Evolutionary conservation across 2,329 filamentous ascomycete genomes (phyloP).

Genomic region (Tolypocladium guangdongense): DNA sequence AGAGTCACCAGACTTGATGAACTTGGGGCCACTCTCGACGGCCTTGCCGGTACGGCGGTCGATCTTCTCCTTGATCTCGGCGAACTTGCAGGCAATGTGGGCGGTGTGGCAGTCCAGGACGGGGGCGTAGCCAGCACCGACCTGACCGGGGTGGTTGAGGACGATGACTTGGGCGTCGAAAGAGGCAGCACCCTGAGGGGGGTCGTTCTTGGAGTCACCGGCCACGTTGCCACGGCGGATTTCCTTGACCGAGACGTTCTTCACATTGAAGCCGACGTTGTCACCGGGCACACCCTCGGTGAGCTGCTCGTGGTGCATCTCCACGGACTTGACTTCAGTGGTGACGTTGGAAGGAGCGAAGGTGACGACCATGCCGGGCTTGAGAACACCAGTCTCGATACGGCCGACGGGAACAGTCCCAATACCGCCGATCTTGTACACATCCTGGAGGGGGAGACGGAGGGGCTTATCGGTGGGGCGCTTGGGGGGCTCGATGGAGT

Average conservation of each 20-base stretch:
- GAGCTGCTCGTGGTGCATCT: conserved; percentile 99
- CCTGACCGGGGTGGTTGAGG: conserved; percentile 99
- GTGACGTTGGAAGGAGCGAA: conserved; percentile 98
- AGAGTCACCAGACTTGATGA: conserved; percentile 99
- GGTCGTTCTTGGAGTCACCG: conserved; percentile 99
- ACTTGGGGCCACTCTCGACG: conserved; percentile 85
- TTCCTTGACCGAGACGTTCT: conserved; percentile 99
- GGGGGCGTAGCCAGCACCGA: conserved; percentile 97
- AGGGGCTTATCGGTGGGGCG: conserved; percentile 99
- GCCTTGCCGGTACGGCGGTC: conserved; percentile 99
- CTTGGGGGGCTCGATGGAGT: conserved; percentile 83
- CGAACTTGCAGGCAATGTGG: conserved; percentile 99
- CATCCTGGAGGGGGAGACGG: conserved; percentile 99
- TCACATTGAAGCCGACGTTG: conserved; percentile 99
- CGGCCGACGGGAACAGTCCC: conserved; percentile 99
- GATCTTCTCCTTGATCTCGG: conserved; percentile 99
- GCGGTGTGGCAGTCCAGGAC: conserved; percentile 99
- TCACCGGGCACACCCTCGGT: conserved; percentile 90
- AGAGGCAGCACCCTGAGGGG: conserved; percentile 73
- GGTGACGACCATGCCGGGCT: conserved; percentile 88
- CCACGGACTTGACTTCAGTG: conserved; percentile 99
- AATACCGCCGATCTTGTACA: conserved; percentile 99
- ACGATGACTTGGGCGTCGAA: conserved; percentile 99
- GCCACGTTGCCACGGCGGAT: conserved; percentile 99
- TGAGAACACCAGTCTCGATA: conserved; percentile 99